phyloP scores from a whole-genome alignment of 2,329 filamentous ascomycete genomes.

The Xylaria sp. region DNA sequence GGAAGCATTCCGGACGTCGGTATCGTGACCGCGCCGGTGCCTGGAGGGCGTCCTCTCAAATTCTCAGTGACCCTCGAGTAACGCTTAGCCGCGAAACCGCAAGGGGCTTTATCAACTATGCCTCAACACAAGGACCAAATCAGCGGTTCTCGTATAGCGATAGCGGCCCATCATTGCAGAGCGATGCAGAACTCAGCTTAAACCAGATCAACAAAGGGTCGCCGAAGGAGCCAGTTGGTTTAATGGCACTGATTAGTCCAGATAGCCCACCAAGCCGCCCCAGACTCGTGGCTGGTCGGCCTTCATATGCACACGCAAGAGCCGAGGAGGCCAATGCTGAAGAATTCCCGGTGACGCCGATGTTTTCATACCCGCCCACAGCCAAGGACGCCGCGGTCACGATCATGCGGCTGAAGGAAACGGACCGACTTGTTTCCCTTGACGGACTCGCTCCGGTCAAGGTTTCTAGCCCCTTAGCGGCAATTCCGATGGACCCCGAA shows the following conservation, averaged over 20 bases:
- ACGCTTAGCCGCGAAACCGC: constrained; percentile 55
- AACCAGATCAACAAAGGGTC: constrained; percentile 54
- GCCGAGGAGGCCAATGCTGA: constrained; percentile 43
- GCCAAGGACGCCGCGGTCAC: constrained; percentile 49
- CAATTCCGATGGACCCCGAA: constrained; percentile 35
- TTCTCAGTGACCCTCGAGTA: constrained; percentile 53
- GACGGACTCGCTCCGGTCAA: constrained; percentile 46
- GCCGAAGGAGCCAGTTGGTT: constrained; percentile 43
- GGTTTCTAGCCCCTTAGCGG: constrained; percentile 44
- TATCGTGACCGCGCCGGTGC: constrained; percentile 58
- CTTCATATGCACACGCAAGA: constrained; percentile 50
- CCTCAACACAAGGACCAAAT: constrained; percentile 36
- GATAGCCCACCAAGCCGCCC: constrained; percentile 45
- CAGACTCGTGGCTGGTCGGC: constrained; percentile 46
- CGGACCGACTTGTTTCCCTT: constrained; percentile 41
- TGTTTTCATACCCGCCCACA: constrained; percentile 49
- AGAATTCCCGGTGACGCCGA: constrained; percentile 44
- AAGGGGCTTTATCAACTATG: constrained; percentile 48
- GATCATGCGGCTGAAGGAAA: constrained; percentile 48
- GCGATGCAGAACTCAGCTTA: constrained; percentile 56
- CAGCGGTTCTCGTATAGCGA: constrained; percentile 43
- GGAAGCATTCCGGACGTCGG: constrained; percentile 51
- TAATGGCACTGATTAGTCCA: constrained; percentile 45
- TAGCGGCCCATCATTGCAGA: constrained; percentile 48
- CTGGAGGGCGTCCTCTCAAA: constrained; percentile 54